Base-by-base conservation (phyloP, 441 rosid genomes). In the Oxalis stricta region DNA sequence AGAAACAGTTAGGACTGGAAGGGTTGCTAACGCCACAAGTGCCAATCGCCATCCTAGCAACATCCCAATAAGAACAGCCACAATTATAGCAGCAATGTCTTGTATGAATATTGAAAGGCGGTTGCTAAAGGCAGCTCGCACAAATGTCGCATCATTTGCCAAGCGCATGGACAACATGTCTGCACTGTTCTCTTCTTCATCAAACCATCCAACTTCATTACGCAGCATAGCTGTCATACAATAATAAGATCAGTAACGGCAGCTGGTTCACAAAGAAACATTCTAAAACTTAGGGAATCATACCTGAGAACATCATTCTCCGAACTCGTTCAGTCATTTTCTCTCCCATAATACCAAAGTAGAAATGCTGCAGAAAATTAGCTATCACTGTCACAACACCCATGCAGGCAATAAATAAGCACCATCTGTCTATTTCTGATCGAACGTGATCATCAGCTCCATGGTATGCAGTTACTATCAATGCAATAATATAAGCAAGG, bases 221-320 rank as follows among this genome's bases (percentile, higher is more conserved):
- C 79, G 93, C 53, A 91, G 71, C 91, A 91, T 86, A 47, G 95
- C 99, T 91, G 88, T 65, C 21, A 66, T 36, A 64, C 47, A 46
- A 54, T 43, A 36, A 35, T n/a, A n/a, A 46, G 30, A 57, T 18
- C 19, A 38, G 56, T 38, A 21, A 62, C 43, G 42, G 52, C 20
- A 60, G 31, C n/a, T n/a, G n/a, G n/a, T n/a, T n/a, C n/a, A n/a
- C n/a, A n/a, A n/a, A n/a, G n/a, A n/a, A n/a, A n/a, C n/a, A n/a
- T n/a, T n/a, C n/a, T n/a, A n/a, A n/a, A n/a, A n/a, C n/a, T n/a
- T n/a, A n/a, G n/a, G n/a, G n/a, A n/a, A n/a, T n/a, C n/a, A n/a
- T 63, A 91, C 99, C 96, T 77, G 96, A 86, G 70, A 91, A 91
- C 99, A 91, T 91, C 99, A 91, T 86, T 66, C 99, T 68, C 50